These are phyloP conservation scores for Fagus crenata DNA, from an alignment of 306 rosid species.

Conservation along the genomic window DNA sequence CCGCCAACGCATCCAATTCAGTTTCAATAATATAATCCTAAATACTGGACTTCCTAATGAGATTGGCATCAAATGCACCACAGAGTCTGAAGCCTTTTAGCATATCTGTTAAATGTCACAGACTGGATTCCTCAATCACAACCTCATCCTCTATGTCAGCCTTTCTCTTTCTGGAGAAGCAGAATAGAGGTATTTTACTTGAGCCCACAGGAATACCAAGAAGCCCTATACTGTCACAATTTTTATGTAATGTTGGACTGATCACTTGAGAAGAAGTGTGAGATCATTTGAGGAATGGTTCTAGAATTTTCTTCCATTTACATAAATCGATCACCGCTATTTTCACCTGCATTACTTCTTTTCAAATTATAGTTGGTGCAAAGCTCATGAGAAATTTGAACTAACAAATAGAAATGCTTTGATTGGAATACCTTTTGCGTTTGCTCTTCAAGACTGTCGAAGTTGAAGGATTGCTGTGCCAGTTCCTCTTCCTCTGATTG, in stretches of 20 bases:
- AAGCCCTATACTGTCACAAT: constrained; percentile 14
- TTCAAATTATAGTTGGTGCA: constrained; percentile 52
- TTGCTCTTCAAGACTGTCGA: constrained; percentile 91
- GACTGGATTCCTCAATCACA: constrained; percentile 9
- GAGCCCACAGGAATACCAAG: constrained; percentile 27
- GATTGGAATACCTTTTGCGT: constrained; percentile 73
- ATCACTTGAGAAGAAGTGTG: constrained; percentile 26
- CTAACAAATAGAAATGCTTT: not conserved
- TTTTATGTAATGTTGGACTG: constrained; percentile 24
- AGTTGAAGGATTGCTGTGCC: constrained; percentile 96
- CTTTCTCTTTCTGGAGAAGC: constrained; percentile 29
- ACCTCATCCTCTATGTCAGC: constrained; percentile 35
- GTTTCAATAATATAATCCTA: constrained; percentile 38
- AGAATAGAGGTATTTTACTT: constrained; percentile 13
- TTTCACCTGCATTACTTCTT: constrained; percentile 81
- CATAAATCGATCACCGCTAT: constrained; percentile 43
- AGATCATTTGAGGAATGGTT: constrained; percentile 15
- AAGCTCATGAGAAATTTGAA: constrained; percentile 25
- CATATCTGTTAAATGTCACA: constrained; percentile 26
- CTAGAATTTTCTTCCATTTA: constrained; percentile 35
- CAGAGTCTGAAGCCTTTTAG: constrained; percentile 18
- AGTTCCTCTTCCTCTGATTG: constrained; percentile 97
- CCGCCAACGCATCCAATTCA: constrained; percentile 31
- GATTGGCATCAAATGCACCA: constrained; percentile 34
- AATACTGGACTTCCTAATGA: constrained; percentile 34